Percentiles rank a stretch among this genome's conserved stretches.
Evolutionary conservation across 1,284 basidiomycete genomes (phyloP).

Genomic region (Cryptococcus sp.): DNA sequence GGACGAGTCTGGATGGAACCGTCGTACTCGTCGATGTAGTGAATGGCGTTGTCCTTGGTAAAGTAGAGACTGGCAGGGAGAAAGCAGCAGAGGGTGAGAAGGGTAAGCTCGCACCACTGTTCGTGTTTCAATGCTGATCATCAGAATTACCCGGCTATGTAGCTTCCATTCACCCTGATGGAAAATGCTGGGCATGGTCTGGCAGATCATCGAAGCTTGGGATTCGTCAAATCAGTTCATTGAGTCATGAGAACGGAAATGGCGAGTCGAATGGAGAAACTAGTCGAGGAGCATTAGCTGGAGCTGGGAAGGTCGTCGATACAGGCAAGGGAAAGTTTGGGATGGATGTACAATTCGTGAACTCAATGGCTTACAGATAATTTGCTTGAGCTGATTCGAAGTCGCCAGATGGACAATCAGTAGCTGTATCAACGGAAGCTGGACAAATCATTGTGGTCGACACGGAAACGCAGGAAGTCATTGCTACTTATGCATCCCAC

Average conservation of each 20-base stretch:
- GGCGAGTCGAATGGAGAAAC: conserved; percentile 29
- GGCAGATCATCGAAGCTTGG: conserved; percentile 68
- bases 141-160: conserved; percentile 61
- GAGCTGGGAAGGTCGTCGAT: conserved; percentile 50
- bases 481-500: conserved; percentile 71
- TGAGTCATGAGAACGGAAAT: conserved; percentile 49
- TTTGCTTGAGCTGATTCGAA: conserved; percentile 36
- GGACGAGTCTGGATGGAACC: conserved; percentile 74
- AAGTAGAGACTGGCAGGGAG: conserved; percentile 65
- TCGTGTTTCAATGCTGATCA: conserved; percentile 3
- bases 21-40: conserved; percentile 67
- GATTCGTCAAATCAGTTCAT: conserved; percentile 23
- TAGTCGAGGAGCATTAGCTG: conserved; percentile 53
- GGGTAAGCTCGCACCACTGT: conserved; percentile 55
- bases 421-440: conserved; percentile 72
- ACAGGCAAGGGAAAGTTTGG: conserved; percentile 75
- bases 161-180: conserved; percentile 68
- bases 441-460: conserved; percentile 81
- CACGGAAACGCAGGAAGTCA: conserved; percentile 59
- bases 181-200: conserved; percentile 69
- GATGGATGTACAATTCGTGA: conserved; percentile 70
- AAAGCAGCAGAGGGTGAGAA: conserved; percentile 58
- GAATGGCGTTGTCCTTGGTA: conserved; percentile 57
- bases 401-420: conserved; percentile 75
- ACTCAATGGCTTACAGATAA: conserved; percentile 42